Percentiles rank a stretch among this genome's conserved stretches.
Evolutionary conservation across 768 basidiomycete species (phyloP).

Genomic region (Hemileccinum impolitum): DNA sequence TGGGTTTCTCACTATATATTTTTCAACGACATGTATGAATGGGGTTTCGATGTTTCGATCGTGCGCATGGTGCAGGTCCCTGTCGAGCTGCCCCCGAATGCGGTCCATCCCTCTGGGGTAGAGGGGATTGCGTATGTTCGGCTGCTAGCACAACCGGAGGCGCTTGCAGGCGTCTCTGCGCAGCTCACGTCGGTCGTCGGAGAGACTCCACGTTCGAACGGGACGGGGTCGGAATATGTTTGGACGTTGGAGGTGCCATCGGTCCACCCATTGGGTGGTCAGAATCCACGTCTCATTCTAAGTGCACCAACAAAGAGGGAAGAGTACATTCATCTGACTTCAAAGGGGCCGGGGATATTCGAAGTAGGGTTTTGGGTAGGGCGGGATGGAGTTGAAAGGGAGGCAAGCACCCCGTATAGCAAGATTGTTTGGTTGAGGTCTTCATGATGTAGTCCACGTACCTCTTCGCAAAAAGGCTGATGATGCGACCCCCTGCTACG

Average conservation of each 20-base stretch:
- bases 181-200: constrained; percentile 52
- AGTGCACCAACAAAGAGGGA: constrained; percentile 34
- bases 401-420: constrained; percentile 45
- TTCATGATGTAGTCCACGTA: not conserved
- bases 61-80: constrained; percentile 45
- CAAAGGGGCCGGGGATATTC: constrained; percentile 39
- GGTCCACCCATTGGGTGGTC: not conserved
- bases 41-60: too few relatives aligned
- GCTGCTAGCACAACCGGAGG: constrained; percentile 34
- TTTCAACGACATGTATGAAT: too few relatives aligned
- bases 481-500: too few relatives aligned
- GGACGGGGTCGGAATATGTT: constrained; percentile 19
- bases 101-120: constrained; percentile 48
- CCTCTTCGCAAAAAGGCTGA: too few relatives aligned
- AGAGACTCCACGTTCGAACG: constrained; percentile 29
- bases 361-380: constrained; percentile 52
- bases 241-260: constrained; percentile 45
- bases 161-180: constrained; percentile 30
- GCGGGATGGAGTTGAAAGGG: constrained; percentile 28
- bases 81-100: constrained; percentile 42
- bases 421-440: constrained; percentile 42
- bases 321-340: constrained; percentile 32
- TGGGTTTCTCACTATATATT: constrained; percentile 25
- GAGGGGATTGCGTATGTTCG: constrained; percentile 49
- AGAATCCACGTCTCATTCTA: constrained; percentile 34